These are phyloP conservation scores for Stachybotrys echinatus DNA, from an alignment of 2,329 filamentous ascomycete genomes.

Conservation along the genomic window DNA sequence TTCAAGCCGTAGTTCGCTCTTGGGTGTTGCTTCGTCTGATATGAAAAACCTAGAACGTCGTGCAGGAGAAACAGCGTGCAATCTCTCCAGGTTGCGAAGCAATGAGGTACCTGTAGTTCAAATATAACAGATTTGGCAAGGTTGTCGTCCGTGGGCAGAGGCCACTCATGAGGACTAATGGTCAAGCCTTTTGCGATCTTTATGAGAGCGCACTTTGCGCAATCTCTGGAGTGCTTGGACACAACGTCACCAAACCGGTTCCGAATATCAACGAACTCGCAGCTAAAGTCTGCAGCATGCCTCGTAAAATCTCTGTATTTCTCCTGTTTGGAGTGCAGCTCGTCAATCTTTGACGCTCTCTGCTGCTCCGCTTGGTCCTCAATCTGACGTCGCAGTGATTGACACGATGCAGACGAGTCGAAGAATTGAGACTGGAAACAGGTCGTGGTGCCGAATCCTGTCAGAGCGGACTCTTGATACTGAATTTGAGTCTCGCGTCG, in stretches of 20 bases:
- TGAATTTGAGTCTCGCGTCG: constrained; percentile 4
- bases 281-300: no score
- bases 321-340: not conserved
- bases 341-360: not conserved
- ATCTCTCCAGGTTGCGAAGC: constrained; percentile 43
- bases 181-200: constrained; percentile 25
- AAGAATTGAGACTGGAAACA: constrained; percentile 46
- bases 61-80: constrained; percentile 32
- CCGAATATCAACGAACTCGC: no score
- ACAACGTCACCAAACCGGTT: no score
- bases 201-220: not conserved
- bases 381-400: constrained; percentile 1
- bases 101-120: constrained; percentile 38
- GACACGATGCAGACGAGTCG: constrained; percentile 25
- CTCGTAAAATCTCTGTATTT: not conserved
- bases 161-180: constrained; percentile 53
- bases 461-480: not conserved
- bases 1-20: no score
- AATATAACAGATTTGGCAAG: constrained; percentile 43
- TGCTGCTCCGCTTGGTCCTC: not conserved
- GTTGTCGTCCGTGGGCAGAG: constrained; percentile 31
- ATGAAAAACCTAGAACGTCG: constrained; percentile 23
- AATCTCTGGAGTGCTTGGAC: no score
- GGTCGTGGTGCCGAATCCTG: constrained; percentile 14
- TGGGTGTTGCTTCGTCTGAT: no score